These are phyloP conservation scores for Boeremia lycopersici DNA, from an alignment of 2,329 filamentous ascomycete genomes.

Conservation along the genomic window DNA sequence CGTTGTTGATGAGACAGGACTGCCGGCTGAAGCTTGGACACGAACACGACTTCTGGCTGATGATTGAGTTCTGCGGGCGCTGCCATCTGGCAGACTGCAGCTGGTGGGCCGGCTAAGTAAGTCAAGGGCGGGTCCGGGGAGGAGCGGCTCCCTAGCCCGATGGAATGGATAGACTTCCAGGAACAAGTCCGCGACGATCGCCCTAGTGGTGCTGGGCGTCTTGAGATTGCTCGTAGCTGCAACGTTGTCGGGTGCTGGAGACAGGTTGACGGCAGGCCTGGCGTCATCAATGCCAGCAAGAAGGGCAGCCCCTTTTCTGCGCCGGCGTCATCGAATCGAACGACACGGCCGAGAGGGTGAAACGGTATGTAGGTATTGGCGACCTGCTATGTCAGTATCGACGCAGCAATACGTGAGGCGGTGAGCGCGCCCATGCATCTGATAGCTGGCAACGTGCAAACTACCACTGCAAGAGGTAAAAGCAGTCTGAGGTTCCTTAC, in stretches of 20 bases:
- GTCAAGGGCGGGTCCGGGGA: slow-evolving; percentile 45
- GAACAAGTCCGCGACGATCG: slow-evolving; percentile 45
- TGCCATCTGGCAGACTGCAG: slow-evolving; percentile 24
- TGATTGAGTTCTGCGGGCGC: not conserved
- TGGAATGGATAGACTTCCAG: slow-evolving; percentile 42
- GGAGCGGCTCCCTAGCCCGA: slow-evolving; percentile 38
- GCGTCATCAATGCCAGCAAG: slow-evolving; percentile 28
- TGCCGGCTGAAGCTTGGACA: not conserved
- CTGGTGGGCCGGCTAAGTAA: slow-evolving; percentile 25
- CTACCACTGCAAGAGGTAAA: slow-evolving; percentile 40
- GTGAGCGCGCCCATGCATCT: slow-evolving; percentile 34
- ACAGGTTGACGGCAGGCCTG: slow-evolving; percentile 25
- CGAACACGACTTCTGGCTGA: not conserved
- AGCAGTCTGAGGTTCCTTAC: slow-evolving; percentile 34
- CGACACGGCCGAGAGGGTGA: slow-evolving; percentile 23
- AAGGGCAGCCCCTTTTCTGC: slow-evolving; percentile 31
- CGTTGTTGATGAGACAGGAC: not conserved
- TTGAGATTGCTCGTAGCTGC: slow-evolving; percentile 37
- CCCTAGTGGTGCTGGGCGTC: slow-evolving; percentile 27
- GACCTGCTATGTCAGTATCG: slow-evolving; percentile 26
- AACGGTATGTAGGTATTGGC: slow-evolving; percentile 15
- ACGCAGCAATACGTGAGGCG: slow-evolving; percentile 26
- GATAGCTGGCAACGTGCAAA: slow-evolving; percentile 27
- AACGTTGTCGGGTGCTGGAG: slow-evolving; percentile 22
- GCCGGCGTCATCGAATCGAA: slow-evolving; percentile 35